Base-by-base conservation (phyloP, 257 asterid species). In the Coffea canephora region DNA sequence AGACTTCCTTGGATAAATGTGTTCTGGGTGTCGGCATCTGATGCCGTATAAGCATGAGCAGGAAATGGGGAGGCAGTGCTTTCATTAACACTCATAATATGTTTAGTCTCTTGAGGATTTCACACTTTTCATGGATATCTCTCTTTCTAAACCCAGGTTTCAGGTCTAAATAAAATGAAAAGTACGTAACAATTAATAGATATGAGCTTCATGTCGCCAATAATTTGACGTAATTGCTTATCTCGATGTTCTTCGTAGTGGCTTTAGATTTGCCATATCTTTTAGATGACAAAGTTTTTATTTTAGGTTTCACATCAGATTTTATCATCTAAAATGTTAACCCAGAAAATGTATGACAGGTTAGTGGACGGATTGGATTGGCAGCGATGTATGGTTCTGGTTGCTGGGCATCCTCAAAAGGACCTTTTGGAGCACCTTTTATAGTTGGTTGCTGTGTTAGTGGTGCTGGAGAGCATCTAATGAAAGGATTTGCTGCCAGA, bases 331-430 rank as follows among this genome's bases (percentile, higher is more conserved):
- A 46, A 16, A 25, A 45, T 23, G 43, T 43, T 7, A 15, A n/a
- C 65, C 8, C 46, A 54, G 41, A 54, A 21, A 46, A 62, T 82
- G 41, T 64, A 50, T 70, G 36, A 71, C 90, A 95, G 98, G 97
- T 90, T 15, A 89, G 91, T 82, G 99, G 99, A 46, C 96, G 98
- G 75, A 96, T 95, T 54, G 99, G 99, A 77, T 86, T 95, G 82
- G 99, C 97, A 19, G 99, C 96, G 87, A 89, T 82, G 74, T 93
- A 93, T 76, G 99, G 99, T 76, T 89, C 93, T 54, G 99, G 99
- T 76, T 95, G 99, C 81, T 95, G 99, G 99, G 97, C 97, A 73
- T 95, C 94, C 66, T 76, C 94, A 62, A 86, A 70, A 86, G 89
- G 87, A 67, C 85, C 90, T 71, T 83, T 83, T 15, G 96, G 88